A percentile compares a stretch with the other conserved stretches of the same genome.
These are phyloP conservation scores for Biscogniauxia sp. DNA, from an alignment of 2,329 filamentous ascomycete species.

Conservation along the genomic window DNA sequence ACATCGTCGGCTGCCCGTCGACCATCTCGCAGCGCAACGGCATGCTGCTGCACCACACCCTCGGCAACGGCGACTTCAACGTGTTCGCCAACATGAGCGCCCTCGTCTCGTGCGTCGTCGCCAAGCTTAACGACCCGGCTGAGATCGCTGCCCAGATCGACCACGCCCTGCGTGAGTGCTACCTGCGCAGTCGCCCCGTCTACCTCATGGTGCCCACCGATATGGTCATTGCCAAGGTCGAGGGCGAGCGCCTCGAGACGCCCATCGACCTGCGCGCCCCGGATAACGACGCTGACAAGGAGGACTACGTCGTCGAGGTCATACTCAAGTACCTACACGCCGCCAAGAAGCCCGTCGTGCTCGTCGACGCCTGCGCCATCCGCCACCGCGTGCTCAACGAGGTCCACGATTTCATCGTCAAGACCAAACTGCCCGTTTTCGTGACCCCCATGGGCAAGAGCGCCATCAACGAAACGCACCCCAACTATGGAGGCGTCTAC, in stretches of 20 bases:
- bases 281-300: slow-evolving; percentile 65
- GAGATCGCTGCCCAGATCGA: slow-evolving; percentile 77
- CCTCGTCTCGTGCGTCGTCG: slow-evolving; percentile 67
- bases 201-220: slow-evolving; percentile 84
- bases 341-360: slow-evolving; percentile 72
- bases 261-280: slow-evolving; percentile 66
- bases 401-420: slow-evolving; percentile 69
- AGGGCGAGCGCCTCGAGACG: slow-evolving; percentile 68
- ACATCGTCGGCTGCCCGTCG: slow-evolving; percentile 52
- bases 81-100: slow-evolving; percentile 79
- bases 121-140: slow-evolving; percentile 66
- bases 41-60: slow-evolving; percentile 63
- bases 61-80: slow-evolving; percentile 76
- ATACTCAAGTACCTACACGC: slow-evolving; percentile 70
- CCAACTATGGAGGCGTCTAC: slow-evolving; percentile 82
- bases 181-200: slow-evolving; percentile 70
- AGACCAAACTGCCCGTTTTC: slow-evolving; percentile 75
- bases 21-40: slow-evolving; percentile 46
- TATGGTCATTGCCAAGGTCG: slow-evolving; percentile 72
- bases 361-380: slow-evolving; percentile 81
- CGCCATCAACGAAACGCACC: slow-evolving; percentile 71
- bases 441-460: slow-evolving; percentile 91
- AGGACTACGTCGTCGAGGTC: slow-evolving; percentile 80
- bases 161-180: slow-evolving; percentile 72
- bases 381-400: slow-evolving; percentile 72